Evolutionary conservation across 371 early-diverging fungal species (phyloP).

Genomic region (Mortierella sp.): DNA sequence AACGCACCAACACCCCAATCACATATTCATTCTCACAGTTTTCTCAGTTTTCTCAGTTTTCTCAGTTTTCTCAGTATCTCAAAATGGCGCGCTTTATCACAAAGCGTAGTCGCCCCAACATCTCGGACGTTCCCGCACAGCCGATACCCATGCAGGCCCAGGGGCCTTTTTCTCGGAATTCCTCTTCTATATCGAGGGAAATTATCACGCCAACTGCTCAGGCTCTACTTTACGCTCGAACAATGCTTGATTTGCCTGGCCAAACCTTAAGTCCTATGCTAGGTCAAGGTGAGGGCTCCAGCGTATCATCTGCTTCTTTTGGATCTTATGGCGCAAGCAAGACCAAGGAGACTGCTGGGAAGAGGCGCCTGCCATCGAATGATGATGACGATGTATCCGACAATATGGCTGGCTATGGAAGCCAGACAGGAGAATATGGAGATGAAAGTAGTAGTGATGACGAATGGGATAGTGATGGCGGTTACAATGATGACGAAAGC

Average conservation of each 20-base stretch:
- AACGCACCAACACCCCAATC: not conserved
- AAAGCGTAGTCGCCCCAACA: not conserved
- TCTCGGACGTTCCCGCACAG: too few relatives aligned
- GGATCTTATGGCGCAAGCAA: too few relatives aligned
- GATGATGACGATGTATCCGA: too few relatives aligned
- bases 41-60: not conserved
- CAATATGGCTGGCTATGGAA: not conserved
- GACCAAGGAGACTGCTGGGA: too few relatives aligned
- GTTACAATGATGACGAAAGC: not conserved
- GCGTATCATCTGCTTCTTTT: too few relatives aligned
- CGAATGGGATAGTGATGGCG: not conserved
- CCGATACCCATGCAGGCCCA: not conserved
- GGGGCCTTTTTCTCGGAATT: not conserved
- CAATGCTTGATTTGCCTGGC: too few relatives aligned
- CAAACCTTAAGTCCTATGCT: too few relatives aligned
- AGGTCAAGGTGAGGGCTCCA: too few relatives aligned
- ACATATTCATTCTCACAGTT: not conserved
- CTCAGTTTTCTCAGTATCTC: not conserved
- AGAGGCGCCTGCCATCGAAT: too few relatives aligned
- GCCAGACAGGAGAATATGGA: not conserved
- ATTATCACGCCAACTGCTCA: too few relatives aligned
- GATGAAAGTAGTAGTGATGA: not conserved
- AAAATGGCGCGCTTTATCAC: conserved; percentile 1
- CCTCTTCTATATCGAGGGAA: too few relatives aligned
- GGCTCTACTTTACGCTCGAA: too few relatives aligned